Conservation (phyloP, 441 rosid genomes). For the Erodium chrysanthum region DNA sequence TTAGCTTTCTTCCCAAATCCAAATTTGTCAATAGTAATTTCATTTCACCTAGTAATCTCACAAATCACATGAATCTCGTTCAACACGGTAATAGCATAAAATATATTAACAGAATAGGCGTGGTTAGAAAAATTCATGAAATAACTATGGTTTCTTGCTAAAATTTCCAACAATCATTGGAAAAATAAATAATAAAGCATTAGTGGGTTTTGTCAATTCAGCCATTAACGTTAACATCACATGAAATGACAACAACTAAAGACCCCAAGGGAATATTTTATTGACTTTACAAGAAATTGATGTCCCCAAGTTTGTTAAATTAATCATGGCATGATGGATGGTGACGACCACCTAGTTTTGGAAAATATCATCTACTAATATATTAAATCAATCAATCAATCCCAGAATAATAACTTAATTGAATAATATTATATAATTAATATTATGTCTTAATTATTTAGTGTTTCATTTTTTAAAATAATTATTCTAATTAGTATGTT, state of each 20-base stretch:
- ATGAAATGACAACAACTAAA: neutral
- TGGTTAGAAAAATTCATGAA: neutral
- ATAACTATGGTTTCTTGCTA: neutral
- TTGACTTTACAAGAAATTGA: neutral
- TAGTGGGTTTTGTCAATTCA: constrained; percentile 2
- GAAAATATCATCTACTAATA: too few relatives aligned
- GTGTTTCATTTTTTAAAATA: too few relatives aligned
- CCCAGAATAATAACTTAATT: neutral
- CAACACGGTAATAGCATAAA: neutral
- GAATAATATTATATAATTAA: too few relatives aligned
- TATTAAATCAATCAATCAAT: too few relatives aligned
- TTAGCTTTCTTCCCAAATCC: too few relatives aligned
- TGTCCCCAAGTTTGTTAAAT: neutral
- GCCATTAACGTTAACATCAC: constrained; percentile 5
- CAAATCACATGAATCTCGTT: neutral
- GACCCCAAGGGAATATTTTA: neutral
- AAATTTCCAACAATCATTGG: neutral
- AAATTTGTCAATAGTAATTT: too few relatives aligned
- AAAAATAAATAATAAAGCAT: neutral
- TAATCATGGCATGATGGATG: neutral
- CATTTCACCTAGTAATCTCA: too few relatives aligned
- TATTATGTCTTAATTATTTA: too few relatives aligned
- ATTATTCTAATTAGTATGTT: too few relatives aligned
- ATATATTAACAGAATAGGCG: neutral
- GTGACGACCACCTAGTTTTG: neutral